Percentiles rank a stretch among this genome's conserved stretches.
Conservation (phyloP, 345 rosid species). For the Geranium rotundifolium region DNA sequence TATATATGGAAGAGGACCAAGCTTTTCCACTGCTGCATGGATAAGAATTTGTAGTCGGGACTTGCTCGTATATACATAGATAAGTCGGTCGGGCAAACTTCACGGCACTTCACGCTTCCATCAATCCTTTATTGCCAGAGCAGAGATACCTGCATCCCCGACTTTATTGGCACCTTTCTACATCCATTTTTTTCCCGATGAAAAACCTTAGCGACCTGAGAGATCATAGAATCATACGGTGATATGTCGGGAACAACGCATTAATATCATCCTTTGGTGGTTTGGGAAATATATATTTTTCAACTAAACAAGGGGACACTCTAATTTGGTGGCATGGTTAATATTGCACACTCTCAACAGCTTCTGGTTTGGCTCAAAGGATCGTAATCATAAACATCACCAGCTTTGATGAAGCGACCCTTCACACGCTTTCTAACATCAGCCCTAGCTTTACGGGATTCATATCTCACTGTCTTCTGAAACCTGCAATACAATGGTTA, state of each 20-base stretch:
- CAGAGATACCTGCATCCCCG: too few species aligned
- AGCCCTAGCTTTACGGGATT: slow-evolving; percentile 97
- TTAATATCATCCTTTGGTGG: slow-evolving; percentile 18
- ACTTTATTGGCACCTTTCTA: too few species aligned
- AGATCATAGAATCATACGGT: neutral
- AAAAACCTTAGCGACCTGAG: neutral
- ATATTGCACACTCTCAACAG: slow-evolving; percentile 44
- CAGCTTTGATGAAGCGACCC: slow-evolving; percentile 93
- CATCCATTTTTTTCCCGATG: slow-evolving; percentile 2
- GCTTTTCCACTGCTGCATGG: too few species aligned
- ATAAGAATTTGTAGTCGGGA: neutral
- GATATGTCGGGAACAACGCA: slow-evolving; percentile 6
- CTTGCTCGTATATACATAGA: neutral
- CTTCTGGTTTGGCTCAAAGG: slow-evolving; percentile 77
- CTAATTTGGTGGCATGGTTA: slow-evolving; percentile 13
- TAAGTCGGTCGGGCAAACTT: too few species aligned
- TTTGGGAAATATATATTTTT: slow-evolving; percentile 7
- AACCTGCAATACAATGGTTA: slow-evolving; percentile 32
- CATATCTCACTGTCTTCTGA: slow-evolving; percentile 88
- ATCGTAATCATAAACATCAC: slow-evolving; percentile 92
- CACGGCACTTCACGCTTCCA: too few species aligned
- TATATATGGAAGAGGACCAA: too few species aligned
- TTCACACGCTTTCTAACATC: slow-evolving; percentile 93
- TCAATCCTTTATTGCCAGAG: neutral
- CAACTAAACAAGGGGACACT: too few species aligned